Evolutionary conservation across 192 early-diverging fungal genomes (phyloP).

Genomic region (Anaeromyces robustus): DNA sequence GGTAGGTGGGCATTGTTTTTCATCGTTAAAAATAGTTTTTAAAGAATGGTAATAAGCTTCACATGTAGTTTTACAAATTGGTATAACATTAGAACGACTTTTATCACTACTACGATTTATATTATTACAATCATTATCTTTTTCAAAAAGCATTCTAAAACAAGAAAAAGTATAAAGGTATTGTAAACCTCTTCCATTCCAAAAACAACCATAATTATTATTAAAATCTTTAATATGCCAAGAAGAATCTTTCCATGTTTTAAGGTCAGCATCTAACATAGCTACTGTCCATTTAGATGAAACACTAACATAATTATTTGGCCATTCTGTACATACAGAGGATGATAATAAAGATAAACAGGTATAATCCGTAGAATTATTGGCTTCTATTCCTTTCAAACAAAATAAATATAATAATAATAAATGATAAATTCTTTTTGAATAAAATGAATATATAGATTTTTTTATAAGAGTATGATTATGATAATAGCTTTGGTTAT

Average conservation of each 20-base stretch:
- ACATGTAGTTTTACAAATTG: neutral
- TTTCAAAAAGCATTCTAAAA: neutral
- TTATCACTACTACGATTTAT: neutral
- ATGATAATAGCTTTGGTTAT: too few relatives aligned
- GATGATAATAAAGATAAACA: neutral
- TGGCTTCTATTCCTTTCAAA: neutral
- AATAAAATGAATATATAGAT: too few relatives aligned
- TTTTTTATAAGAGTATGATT: too few relatives aligned
- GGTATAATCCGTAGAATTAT: neutral
- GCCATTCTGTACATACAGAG: neutral
- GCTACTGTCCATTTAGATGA: constrained; percentile 1
- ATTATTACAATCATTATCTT: neutral
- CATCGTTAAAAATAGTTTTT: neutral
- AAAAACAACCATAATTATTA: constrained; percentile 2
- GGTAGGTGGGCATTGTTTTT: neutral
- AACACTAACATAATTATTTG: neutral
- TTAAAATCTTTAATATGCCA: constrained; percentile 2
- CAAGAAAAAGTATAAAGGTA: neutral
- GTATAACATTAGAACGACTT: constrained; percentile 1
- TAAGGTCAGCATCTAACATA: constrained; percentile 1
- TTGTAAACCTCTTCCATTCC: neutral
- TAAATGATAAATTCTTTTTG: neutral
- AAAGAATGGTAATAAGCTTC: neutral
- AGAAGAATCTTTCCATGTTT: constrained; percentile 1
- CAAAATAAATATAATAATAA: neutral